These are phyloP conservation scores for Globisporangium okanoganense DNA, from an alignment of 352 stramenopile genomes.

Conservation along the genomic window DNA sequence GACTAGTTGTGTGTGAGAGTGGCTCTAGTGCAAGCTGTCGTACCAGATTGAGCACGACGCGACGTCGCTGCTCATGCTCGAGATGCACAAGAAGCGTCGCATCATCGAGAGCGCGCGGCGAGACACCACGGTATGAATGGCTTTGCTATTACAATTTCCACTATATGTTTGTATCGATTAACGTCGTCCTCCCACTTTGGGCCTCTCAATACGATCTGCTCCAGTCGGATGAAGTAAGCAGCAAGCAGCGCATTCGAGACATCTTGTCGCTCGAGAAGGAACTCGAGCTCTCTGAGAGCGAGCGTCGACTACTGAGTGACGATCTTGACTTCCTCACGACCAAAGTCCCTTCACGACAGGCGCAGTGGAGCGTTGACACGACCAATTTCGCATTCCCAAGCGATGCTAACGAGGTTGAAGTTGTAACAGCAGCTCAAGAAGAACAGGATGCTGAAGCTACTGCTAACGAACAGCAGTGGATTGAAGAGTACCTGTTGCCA, in stretches of 20 bases:
- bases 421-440: conserved; percentile 4
- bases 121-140: conserved; percentile 34
- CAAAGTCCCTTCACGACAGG: conserved; percentile 27
- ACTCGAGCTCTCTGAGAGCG: conserved; percentile 32
- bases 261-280: conserved; percentile 33
- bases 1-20: not conserved
- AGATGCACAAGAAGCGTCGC: conserved; percentile 71
- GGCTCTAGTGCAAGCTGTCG: conserved; percentile 51
- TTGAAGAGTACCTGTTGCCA: conserved; percentile 13
- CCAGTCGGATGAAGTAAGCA: conserved; percentile 35
- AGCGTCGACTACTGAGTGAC: conserved; percentile 25
- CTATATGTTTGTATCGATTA: too few species aligned
- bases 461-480: conserved; percentile 10
- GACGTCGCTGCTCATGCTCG: conserved; percentile 35
- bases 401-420: not conserved
- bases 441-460: not conserved
- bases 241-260: conserved; percentile 41
- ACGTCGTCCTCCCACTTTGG: not conserved
- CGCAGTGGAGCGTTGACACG: conserved; percentile 48
- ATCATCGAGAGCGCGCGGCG: conserved; percentile 51
- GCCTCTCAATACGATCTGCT: not conserved
- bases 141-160: too few species aligned
- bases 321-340: conserved; percentile 41
- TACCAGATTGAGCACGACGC: conserved; percentile 41
- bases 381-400: conserved; percentile 23